Conservation (phyloP, 306 rosid species). For the Amphicarpaea edgeworthii region DNA sequence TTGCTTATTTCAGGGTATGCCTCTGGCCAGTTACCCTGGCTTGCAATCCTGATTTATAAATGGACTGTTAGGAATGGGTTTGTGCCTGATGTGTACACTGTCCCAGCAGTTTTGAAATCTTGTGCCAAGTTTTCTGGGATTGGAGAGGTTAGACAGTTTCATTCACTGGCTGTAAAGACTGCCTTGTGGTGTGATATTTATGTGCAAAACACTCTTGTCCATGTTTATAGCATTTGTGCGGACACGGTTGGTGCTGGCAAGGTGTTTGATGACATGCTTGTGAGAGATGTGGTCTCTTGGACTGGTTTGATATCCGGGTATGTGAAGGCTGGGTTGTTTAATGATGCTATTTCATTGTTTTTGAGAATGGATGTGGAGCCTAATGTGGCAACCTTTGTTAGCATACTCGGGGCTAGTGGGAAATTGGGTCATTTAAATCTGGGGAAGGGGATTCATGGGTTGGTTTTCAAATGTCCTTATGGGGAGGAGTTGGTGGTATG, state of each 20-base stretch:
- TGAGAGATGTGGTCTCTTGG: constrained; percentile 87
- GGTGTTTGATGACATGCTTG: constrained; percentile 81
- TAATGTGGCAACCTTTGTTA: constrained; percentile 68
- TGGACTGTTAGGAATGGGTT: constrained; percentile 68
- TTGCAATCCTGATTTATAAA: constrained; percentile 56
- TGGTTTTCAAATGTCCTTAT: constrained; percentile 49
- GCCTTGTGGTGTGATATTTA: constrained; percentile 63
- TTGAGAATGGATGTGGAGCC: constrained; percentile 66
- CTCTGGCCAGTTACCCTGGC: constrained; percentile 52
- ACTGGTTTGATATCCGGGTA: constrained; percentile 76
- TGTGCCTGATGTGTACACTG: constrained; percentile 68
- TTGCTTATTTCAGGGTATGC: constrained; percentile 62
- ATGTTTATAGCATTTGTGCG: constrained; percentile 67
- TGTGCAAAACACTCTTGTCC: constrained; percentile 68
- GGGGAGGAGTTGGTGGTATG: constrained; percentile 60
- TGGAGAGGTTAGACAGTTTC: constrained; percentile 69
- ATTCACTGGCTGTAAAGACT: constrained; percentile 55
- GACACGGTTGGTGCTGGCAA: constrained; percentile 54
- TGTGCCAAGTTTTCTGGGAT: constrained; percentile 72
- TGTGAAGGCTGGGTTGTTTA: constrained; percentile 62
- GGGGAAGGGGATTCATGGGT: constrained; percentile 83
- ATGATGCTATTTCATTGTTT: constrained; percentile 59
- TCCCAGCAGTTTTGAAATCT: constrained; percentile 76
- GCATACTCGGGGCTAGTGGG: constrained; percentile 72
- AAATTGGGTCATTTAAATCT: constrained; percentile 55